phyloP scores from a whole-genome alignment of 257 asterid species.

The Schizonepeta tenuifolia region DNA sequence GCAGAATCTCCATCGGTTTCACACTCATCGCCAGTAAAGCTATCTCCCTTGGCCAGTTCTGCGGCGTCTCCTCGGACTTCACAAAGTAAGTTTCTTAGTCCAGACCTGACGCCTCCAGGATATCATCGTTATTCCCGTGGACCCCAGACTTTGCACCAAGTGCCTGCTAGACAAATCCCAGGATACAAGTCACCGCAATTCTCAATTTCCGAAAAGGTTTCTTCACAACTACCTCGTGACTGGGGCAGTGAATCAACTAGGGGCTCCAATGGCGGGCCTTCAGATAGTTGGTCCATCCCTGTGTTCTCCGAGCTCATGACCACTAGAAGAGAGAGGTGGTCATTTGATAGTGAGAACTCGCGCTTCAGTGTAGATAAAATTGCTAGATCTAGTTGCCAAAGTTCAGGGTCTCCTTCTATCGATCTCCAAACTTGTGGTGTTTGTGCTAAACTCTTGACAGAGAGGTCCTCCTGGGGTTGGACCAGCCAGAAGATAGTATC shows the following conservation, averaged over 20 bases:
- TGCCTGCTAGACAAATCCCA: conserved; percentile 54
- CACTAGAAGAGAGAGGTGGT: conserved; percentile 76
- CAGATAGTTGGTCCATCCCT: conserved; percentile 83
- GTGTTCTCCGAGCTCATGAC: conserved; percentile 63
- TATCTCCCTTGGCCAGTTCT: conserved; percentile 61
- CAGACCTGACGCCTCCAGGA: conserved; percentile 58
- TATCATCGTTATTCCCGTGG: conserved; percentile 57
- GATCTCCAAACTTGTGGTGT: conserved; percentile 82
- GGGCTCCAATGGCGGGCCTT: conserved; percentile 75
- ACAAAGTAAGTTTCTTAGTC: conserved; percentile 55
- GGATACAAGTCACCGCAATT: conserved; percentile 57
- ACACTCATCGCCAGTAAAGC: conserved; percentile 58
- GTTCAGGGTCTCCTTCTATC: conserved; percentile 51
- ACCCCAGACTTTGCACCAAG: conserved; percentile 52
- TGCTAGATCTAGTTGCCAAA: conserved; percentile 51
- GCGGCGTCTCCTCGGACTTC: conserved; percentile 59
- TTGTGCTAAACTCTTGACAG: conserved; percentile 75
- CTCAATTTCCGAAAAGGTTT: conserved; percentile 63
- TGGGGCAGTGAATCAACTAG: conserved; percentile 75
- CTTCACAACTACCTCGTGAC: conserved; percentile 53
- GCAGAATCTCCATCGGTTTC: conserved; percentile 51
- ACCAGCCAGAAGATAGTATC: conserved; percentile 64
- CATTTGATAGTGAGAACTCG: conserved; percentile 83
- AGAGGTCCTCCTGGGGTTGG: conserved; percentile 75
- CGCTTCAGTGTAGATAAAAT: conserved; percentile 58